Conservation (phyloP, 2,329 filamentous ascomycete genomes). For the Ophiostoma tasmaniense region DNA sequence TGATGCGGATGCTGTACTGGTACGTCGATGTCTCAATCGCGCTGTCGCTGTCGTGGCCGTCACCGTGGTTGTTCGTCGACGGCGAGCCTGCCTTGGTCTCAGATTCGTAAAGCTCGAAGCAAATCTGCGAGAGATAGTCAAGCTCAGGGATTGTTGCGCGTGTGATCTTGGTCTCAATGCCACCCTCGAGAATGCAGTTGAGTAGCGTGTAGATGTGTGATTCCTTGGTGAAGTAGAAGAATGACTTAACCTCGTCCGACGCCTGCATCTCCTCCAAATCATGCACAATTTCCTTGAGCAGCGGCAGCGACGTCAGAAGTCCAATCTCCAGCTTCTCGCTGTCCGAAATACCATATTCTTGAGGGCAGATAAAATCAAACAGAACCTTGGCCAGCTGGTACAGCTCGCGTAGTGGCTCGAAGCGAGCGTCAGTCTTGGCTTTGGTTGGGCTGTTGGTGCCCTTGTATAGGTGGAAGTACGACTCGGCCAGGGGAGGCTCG, state of each 20-base stretch:
- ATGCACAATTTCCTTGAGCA: slow-evolving; percentile 93
- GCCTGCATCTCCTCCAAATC: slow-evolving; percentile 97
- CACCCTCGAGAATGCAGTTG: slow-evolving; percentile 95
- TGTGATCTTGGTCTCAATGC: slow-evolving; percentile 93
- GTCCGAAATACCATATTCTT: slow-evolving; percentile 95
- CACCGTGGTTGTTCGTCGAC: slow-evolving; percentile 6
- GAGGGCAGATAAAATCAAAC: slow-evolving; percentile 96
- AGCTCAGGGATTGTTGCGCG: slow-evolving; percentile 92
- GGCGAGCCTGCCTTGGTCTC: slow-evolving; percentile 50
- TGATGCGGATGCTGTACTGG: slow-evolving; percentile 93
- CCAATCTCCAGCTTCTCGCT: slow-evolving; percentile 98
- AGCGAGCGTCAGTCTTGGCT: slow-evolving; percentile 71
- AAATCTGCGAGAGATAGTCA: slow-evolving; percentile 95
- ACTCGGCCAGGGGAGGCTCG: slow-evolving; percentile 51
- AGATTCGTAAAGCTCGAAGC: slow-evolving; percentile 95
- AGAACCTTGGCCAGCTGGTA: slow-evolving; percentile 91
- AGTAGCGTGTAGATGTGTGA: slow-evolving; percentile 97
- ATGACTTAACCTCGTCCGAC: slow-evolving; percentile 85
- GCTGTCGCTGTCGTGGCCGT: slow-evolving; percentile 34
- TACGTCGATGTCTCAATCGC: slow-evolving; percentile 47
- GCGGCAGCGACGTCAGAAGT: slow-evolving; percentile 80
- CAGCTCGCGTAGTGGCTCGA: slow-evolving; percentile 83
- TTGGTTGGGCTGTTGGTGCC: slow-evolving; percentile 61
- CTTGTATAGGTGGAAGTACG: slow-evolving; percentile 87
- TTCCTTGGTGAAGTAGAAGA: slow-evolving; percentile 99